A percentile compares a stretch with the other conserved stretches of the same genome.
These are phyloP conservation scores for Sphenostylis stenocarpa DNA, from an alignment of 306 rosid genomes.

Conservation along the genomic window DNA sequence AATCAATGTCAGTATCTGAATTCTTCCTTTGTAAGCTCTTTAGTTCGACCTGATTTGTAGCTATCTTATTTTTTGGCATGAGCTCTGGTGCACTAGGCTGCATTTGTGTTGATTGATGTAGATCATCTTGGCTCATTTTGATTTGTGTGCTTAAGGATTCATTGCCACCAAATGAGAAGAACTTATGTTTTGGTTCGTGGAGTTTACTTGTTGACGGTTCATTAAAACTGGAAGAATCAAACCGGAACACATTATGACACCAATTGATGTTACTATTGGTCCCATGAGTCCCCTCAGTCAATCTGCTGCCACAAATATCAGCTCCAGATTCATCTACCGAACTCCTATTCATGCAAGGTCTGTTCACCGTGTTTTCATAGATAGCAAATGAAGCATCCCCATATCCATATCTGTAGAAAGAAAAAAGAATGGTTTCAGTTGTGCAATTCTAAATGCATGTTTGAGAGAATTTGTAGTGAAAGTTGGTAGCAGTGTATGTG, in stretches of 20 bases:
- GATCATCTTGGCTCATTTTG: slow-evolving; percentile 27
- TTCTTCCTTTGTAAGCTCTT: slow-evolving; percentile 61
- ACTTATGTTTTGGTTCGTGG: slow-evolving; percentile 40
- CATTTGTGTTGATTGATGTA: background rate
- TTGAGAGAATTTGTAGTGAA: background rate
- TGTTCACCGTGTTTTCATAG: slow-evolving; percentile 44
- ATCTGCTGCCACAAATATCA: slow-evolving; percentile 37
- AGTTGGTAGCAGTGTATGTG: slow-evolving; percentile 15
- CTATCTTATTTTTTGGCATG: slow-evolving; percentile 2
- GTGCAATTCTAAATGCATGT: background rate
- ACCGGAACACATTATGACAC: slow-evolving; percentile 30
- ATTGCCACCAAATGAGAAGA: slow-evolving; percentile 40
- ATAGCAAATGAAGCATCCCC: slow-evolving; percentile 47
- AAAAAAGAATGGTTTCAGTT: background rate
- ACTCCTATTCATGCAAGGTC: slow-evolving; percentile 27
- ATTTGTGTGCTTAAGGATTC: slow-evolving; percentile 34
- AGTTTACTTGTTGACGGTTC: slow-evolving; percentile 42
- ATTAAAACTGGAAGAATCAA: slow-evolving; percentile 33
- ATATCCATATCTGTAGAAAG: slow-evolving; percentile 40
- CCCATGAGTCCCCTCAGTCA: slow-evolving; percentile 38
- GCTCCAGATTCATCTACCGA: slow-evolving; percentile 37
- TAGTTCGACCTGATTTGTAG: slow-evolving; percentile 23
- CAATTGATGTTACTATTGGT: slow-evolving; percentile 25
- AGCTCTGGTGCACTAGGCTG: slow-evolving; percentile 35
- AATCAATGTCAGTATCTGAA: slow-evolving; percentile 50